These are phyloP conservation scores for Heritiera littoralis DNA, from an alignment of 345 rosid genomes.

Conservation along the genomic window DNA sequence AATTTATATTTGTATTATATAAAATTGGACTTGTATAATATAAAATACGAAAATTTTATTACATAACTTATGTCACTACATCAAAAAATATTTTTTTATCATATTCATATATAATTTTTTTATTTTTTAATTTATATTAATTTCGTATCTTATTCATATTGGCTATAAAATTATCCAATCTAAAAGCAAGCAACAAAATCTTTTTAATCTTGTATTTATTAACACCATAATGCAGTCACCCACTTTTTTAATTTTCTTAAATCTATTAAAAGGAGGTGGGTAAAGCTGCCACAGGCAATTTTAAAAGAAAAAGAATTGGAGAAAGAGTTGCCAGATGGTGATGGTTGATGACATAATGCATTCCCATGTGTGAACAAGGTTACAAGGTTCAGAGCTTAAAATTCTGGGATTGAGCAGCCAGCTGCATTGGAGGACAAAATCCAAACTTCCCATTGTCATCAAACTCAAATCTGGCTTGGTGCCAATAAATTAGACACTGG, in stretches of 20 bases:
- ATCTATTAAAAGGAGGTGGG: conserved; percentile 8
- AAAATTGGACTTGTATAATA: no score
- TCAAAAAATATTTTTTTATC: no score
- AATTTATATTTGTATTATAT: no score
- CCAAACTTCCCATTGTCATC: conserved; percentile 17
- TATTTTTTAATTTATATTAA: no score
- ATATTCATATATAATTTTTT: no score
- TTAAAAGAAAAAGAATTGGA: neutral
- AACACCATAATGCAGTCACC: conserved; percentile 10
- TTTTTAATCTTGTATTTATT: conserved; percentile 23
- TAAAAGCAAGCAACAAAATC: no score
- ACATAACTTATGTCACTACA: no score
- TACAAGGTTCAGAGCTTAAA: neutral
- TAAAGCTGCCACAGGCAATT: conserved; percentile 28
- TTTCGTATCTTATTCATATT: no score
- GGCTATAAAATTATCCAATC: no score
- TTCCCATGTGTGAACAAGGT: conserved; percentile 26
- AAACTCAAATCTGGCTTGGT: neutral
- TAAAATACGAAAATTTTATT: no score
- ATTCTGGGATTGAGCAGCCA: neutral
- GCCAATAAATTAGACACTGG: conserved; percentile 14
- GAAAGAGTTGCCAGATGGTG: neutral
- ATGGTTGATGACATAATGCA: conserved; percentile 21
- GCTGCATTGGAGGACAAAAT: conserved; percentile 9
- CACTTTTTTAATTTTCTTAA: neutral